These are phyloP conservation scores for Tephrocybe sp. DNA, from an alignment of 768 basidiomycete genomes.

Conservation along the genomic window DNA sequence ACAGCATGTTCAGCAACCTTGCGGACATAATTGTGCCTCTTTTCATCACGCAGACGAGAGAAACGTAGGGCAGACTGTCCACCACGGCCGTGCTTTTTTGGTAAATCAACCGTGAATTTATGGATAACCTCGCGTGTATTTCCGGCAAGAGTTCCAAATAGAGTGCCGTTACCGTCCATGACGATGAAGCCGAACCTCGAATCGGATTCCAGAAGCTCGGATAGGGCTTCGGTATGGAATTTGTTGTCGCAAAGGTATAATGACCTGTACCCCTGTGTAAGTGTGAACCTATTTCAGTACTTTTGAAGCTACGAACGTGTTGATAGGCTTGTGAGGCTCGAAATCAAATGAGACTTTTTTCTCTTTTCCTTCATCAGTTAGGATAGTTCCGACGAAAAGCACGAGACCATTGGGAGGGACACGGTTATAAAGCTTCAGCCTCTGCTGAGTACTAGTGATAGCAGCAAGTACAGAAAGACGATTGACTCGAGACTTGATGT, in stretches of 20 bases:
- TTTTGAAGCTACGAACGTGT: conserved; percentile 65
- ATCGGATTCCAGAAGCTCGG: conserved; percentile 95
- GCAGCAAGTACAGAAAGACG: conserved; percentile 96
- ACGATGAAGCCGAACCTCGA: conserved; percentile 99
- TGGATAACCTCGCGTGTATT: conserved; percentile 97
- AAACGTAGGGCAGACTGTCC: conserved; percentile 99
- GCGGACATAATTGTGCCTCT: conserved; percentile 98
- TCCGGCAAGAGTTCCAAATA: conserved; percentile 93
- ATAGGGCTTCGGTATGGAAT: conserved; percentile 97
- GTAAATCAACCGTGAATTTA: conserved; percentile 98
- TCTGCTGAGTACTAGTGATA: conserved; percentile 96
- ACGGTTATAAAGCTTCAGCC: conserved; percentile 93
- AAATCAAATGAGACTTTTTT: conserved; percentile 99
- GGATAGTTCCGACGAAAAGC: conserved; percentile 95
- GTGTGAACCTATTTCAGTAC: neutral
- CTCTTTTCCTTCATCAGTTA: conserved; percentile 98
- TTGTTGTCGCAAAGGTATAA: conserved; percentile 99
- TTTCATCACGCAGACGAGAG: conserved; percentile 98
- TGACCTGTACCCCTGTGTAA: conserved; percentile 50
- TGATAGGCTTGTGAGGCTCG: conserved; percentile 98
- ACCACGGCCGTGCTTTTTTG: conserved; percentile 99
- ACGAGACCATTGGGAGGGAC: conserved; percentile 97
- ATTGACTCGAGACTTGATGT: conserved; percentile 99
- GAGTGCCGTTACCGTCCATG: conserved; percentile 98
- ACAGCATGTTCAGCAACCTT: conserved; percentile 98